Evolutionary conservation across 495 filamentous ascomycete species (phyloP).

Genomic region (Lasiosphaeris hirsuta): DNA sequence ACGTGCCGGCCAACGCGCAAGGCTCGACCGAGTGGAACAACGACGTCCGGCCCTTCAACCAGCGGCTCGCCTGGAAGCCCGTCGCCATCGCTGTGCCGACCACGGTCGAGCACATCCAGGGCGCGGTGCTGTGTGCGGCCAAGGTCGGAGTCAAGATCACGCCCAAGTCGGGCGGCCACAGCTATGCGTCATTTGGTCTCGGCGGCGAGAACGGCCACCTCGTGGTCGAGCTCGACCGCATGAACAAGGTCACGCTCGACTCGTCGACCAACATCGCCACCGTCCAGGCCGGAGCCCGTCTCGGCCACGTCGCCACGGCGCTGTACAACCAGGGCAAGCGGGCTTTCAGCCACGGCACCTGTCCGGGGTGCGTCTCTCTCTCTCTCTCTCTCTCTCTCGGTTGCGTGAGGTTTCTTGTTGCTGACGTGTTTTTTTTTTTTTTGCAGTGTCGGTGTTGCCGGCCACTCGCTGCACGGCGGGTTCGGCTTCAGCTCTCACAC

Average conservation of each 20-base stretch:
- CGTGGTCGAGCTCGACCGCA: conserved; percentile 42
- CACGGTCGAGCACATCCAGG: conserved; percentile 39
- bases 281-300: conserved; percentile 36
- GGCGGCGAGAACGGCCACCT: conserved; percentile 48
- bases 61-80: conserved; percentile 35
- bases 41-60: conserved; percentile 41
- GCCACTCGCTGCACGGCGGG: conserved; percentile 45
- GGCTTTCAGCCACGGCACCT: conserved; percentile 46
- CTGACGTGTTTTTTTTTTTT: not conserved
- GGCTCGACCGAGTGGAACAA: conserved; percentile 38
- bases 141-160: conserved; percentile 41
- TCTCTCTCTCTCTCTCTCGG: too few species aligned
- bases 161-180: conserved; percentile 46
- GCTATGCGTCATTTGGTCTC: conserved; percentile 45
- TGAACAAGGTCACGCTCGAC: conserved; percentile 41
- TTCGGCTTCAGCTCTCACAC: conserved; percentile 47
- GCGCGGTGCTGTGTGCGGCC: conserved; percentile 40
- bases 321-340: conserved; percentile 40
- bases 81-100: conserved; percentile 42
- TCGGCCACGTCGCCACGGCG: conserved; percentile 40
- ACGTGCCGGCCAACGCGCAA: conserved; percentile 30
- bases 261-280: conserved; percentile 37
- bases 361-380: conserved; percentile 34
- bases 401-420: not conserved
- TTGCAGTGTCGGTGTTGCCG: conserved; percentile 41